Base-by-base conservation (phyloP, 306 rosid genomes). In the Gastrolobium bilobum region DNA sequence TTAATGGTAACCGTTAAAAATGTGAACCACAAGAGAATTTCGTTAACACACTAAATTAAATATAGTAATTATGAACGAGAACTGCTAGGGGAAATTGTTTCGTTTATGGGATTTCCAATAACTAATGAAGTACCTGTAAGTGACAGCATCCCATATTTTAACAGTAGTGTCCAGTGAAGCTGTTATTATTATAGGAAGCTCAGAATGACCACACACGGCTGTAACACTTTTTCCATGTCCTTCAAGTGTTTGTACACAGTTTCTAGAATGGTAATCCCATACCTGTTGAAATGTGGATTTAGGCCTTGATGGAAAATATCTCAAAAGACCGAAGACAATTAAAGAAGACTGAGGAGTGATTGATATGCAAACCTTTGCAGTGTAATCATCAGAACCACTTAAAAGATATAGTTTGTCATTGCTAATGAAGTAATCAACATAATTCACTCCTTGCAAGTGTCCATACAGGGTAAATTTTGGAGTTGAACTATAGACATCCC, bases 331-430 rank as follows among this genome's bases (percentile, higher is more conserved):
- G 3, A 38, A 20, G 26, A 20, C 26, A 20, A n/a, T n/a, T n/a
- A n/a, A 20, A 20, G 0, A 20, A 13, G 13, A 34, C 9, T 0
- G 29, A 33, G 8, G 50, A 76, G 47, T 66, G 37, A 77, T 44
- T 30, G 6, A 51, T 1, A 40, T 13, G 58, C 79, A 74, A 58
- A 90, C 94, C 91, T 91, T 91, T 9, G 75, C 79, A 63, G 79
- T 83, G 80, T 39, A 84, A 71, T 91, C 92, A 79, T 91, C 97
- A 75, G 92, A 91, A 35, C 97, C 94, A 66, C 90, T 91, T 54
- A 90, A 35, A 40, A 91, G 62, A 68, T 85, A 85, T 5, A 79
- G 67, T 34, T 88, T 87, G 50, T 70, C 70, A 7, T 73, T 76
- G 46, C 43, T 50, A n/a, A 44, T 26, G 78, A 89, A 88, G 79